Base-by-base conservation (phyloP, 139 green algal genomes). In the Chlamydomonas applanata region DNA sequence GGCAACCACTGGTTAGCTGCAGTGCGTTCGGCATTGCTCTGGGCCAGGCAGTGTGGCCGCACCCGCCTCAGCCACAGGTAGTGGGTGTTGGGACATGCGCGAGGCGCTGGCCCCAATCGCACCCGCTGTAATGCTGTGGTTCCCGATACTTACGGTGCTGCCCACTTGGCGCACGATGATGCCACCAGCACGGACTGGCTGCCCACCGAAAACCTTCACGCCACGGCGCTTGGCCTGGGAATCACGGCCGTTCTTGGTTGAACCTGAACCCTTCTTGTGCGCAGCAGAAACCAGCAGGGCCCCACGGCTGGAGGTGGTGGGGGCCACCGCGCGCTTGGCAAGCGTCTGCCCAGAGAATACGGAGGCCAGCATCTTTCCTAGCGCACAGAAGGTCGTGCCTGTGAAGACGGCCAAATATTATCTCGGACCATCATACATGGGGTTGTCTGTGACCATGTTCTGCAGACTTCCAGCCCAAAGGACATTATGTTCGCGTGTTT, bases 161-260 rank as follows among this genome's bases (percentile, higher is more conserved):
- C 95, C 95, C 25, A 92, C 73, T 83, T 99, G 96, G 27, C 96
- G 79, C 16, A 98, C 82, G 68, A 99, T 99, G 80, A 99, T 99
- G 72, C 89, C 93, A 17, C 96, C 96, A 7, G 96, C 89, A 65
- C 91, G 92, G 16, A 98, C 87, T 27, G 91, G 84, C 88, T 99
- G 94, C 27, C 91, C 93, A 60, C 96, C 96, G 78, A 95, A 99
- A 46, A 97, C 89, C 90, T 99, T 99, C 14, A 99, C 88, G 20
- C 96, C 96, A 24, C 94, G 83, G 45, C 90, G 79, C 87, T 99
- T 90, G 33, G 89, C 75, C 33, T 93, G 90, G 14, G 93, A 98
- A 79, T 99, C 96, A 53, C 96, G 85, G 30, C 96, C 96, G 86
- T 99, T 99, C 89, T 99, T 99, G 27, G 94, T 98, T 45, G 89